These are phyloP conservation scores for Yamadazyma philogaea DNA, from an alignment of 805 yeast species.

Conservation along the genomic window DNA sequence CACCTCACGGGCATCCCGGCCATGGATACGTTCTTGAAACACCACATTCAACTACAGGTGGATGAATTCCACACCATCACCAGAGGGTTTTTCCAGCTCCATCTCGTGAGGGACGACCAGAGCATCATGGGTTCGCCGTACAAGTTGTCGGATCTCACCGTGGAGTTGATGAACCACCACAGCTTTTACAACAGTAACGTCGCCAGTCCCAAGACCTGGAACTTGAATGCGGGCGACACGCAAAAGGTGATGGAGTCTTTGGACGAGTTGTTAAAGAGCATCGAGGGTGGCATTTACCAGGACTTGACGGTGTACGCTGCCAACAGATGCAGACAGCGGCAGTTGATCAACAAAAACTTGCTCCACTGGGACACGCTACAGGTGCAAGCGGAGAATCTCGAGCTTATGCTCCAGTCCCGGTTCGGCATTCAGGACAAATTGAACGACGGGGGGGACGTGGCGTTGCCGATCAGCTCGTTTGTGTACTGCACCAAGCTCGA, in stretches of 20 bases:
- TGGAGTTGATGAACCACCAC: constrained; percentile 42
- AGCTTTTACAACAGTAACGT: constrained; percentile 16
- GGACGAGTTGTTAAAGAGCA: constrained; percentile 40
- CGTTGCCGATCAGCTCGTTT: constrained; percentile 70
- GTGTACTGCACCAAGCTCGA: constrained; percentile 62
- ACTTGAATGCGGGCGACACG: constrained; percentile 5
- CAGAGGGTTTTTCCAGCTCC: constrained; percentile 61
- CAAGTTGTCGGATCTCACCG: constrained; percentile 22
- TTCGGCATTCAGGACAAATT: constrained; percentile 39
- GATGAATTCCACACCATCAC: constrained; percentile 44
- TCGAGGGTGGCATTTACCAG: constrained; percentile 42
- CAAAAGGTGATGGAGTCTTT: constrained; percentile 12
- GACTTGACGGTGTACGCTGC: constrained; percentile 31
- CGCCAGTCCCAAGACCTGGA: constrained; percentile 12
- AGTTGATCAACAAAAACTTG: constrained; percentile 54
- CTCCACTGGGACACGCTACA: constrained; percentile 78
- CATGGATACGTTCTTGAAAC: constrained; percentile 25
- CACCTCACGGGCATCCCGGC: constrained; percentile 21
- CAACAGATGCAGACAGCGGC: constrained; percentile 83
- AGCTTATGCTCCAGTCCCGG: constrained; percentile 38
- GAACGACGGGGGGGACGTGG: constrained; percentile 32
- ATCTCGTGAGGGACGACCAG: constrained; percentile 59
- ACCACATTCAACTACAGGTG: constrained; percentile 23
- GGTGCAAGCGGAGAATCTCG: constrained; percentile 66
- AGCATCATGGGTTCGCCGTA: constrained; percentile 49